A percentile compares a stretch with the other conserved stretches of the same genome.
Conservation (phyloP, 352 stramenopile genomes). For the Aphanomyces euteiches region DNA sequence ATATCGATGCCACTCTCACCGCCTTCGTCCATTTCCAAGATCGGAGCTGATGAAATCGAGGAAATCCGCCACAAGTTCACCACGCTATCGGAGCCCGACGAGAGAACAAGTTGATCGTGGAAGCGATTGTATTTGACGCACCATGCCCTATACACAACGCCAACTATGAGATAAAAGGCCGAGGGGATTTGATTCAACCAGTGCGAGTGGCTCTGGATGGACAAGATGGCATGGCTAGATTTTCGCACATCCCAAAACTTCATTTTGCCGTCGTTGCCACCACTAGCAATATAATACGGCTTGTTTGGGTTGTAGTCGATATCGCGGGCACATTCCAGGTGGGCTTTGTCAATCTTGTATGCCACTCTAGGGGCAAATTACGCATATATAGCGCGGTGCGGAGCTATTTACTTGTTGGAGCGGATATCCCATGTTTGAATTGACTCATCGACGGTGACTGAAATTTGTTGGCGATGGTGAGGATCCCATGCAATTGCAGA, state of each 20-base stretch:
- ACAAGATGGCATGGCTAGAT: slow-evolving; percentile 68
- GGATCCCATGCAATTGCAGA: slow-evolving; percentile 73
- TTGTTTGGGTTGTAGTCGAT: slow-evolving; percentile 99
- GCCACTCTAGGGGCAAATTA: slow-evolving; percentile 5
- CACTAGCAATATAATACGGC: slow-evolving; percentile 86
- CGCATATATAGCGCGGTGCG: slow-evolving; percentile 21
- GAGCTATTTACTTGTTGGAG: slow-evolving; percentile 30
- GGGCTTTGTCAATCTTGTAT: slow-evolving; percentile 53
- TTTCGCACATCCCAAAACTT: slow-evolving; percentile 98
- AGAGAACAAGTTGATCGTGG: slow-evolving; percentile 97
- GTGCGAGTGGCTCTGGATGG: slow-evolving; percentile 89
- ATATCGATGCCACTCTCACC: slow-evolving; percentile 56
- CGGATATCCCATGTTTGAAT: slow-evolving; percentile 79
- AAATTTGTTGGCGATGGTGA: slow-evolving; percentile 64
- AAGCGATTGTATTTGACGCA: slow-evolving; percentile 96
- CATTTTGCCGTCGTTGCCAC: slow-evolving; percentile 92
- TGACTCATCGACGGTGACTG: slow-evolving; percentile 53
- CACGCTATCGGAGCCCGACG: slow-evolving; percentile 88
- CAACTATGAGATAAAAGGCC: background rate
- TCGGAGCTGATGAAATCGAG: slow-evolving; percentile 94
- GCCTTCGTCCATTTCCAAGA: slow-evolving; percentile 90
- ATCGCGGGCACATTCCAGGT: slow-evolving; percentile 60
- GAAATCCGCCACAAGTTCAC: slow-evolving; percentile 95
- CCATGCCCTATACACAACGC: slow-evolving; percentile 42
- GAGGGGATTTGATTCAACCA: slow-evolving; percentile 42